Evolutionary conservation across 2,329 filamentous ascomycete species (phyloP), one percentile per base, ranked within the genome.

Genomic region (Neurospora sp.): DNA sequence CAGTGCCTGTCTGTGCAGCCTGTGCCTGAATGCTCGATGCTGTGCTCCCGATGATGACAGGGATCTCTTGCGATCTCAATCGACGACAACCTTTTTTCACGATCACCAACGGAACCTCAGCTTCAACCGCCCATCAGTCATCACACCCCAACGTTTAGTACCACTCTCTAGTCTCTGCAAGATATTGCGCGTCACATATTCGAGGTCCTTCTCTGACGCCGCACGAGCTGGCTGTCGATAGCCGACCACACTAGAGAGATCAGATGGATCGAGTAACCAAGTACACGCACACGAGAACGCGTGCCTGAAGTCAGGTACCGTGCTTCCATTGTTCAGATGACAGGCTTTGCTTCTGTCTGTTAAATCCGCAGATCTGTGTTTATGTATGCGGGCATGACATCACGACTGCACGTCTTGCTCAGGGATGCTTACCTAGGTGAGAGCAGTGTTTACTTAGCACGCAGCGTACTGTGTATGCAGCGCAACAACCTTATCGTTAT

Each of bases 41-140:
- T 52, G 67, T 38, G 67, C 4, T 39, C 46, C 23, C 69, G 66
- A 70, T 70, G 46, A n/a, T 38, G 43, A 58, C 69, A 70, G 67
- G 69, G 69, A 52, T 68, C n/a, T 66, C 23, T 33, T 68, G 66
- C 46, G 66, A 70, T 70, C 66, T 58, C 36, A 13, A 52, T 52
- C 69, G 67, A 66, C 66, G 46, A 66, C 69, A 42, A 43, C 42
- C 23, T 11, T 33, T 67, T 40, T 62, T 66, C 28, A 23, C 46
- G 46, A 70, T 68, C 69, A 70, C 67, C 67, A 67, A 28, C 23
- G 23, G 23, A 28, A 70, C 36, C 66, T 62, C 28, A 68, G 43
- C 66, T 67, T 70, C 66, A 38, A 67, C 66, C 42, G 38, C 23
- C n/a, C 66, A 68, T 39, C 33, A 17, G 38, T 40, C 38, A 62